These are phyloP conservation scores for Phytopythium delawarense DNA, from an alignment of 352 stramenopile species.

Conservation along the genomic window DNA sequence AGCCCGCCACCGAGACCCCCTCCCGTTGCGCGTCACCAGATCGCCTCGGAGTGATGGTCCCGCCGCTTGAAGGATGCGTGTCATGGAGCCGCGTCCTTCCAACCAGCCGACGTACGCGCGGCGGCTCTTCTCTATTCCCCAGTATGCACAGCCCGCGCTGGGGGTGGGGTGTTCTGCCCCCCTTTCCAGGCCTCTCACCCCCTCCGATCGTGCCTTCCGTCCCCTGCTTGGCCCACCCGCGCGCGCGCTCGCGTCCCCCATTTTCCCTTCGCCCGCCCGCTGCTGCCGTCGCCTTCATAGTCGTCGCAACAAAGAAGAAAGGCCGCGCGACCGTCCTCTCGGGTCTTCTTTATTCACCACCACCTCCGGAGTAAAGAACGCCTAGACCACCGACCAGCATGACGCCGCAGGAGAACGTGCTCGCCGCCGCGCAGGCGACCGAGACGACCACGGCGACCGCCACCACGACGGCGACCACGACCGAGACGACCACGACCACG, in stretches of 20 bases:
- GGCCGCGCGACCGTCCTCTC: constrained; percentile 1
- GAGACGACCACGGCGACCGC: constrained; percentile 20
- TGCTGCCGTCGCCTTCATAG: background rate
- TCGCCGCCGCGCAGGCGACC: constrained; percentile 9
- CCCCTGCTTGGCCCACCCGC: constrained; percentile 1
- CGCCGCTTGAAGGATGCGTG: constrained; percentile 7
- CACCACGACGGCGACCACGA: constrained; percentile 20
- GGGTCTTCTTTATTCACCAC: constrained; percentile 1
- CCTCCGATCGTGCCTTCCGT: background rate
- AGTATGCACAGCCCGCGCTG: background rate
- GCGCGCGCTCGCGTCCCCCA: constrained; percentile 4
- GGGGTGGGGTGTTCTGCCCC: too few relatives aligned
- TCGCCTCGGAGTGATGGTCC: constrained; percentile 22
- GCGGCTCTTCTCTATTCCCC: constrained; percentile 11
- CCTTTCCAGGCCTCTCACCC: background rate
- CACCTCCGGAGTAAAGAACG: constrained; percentile 7
- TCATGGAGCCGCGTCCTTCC: background rate
- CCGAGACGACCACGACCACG: constrained; percentile 11
- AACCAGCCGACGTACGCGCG: constrained; percentile 5
- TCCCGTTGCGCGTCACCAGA: constrained; percentile 25
- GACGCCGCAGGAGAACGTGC: constrained; percentile 1
- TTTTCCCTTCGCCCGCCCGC: constrained; percentile 22
- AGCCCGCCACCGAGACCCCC: constrained; percentile 9
- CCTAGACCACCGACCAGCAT: constrained; percentile 2
- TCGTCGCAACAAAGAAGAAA: constrained; percentile 9